These are phyloP conservation scores for Stagonosporopsis rhizophila DNA, from an alignment of 2,329 filamentous ascomycete genomes.

Conservation along the genomic window DNA sequence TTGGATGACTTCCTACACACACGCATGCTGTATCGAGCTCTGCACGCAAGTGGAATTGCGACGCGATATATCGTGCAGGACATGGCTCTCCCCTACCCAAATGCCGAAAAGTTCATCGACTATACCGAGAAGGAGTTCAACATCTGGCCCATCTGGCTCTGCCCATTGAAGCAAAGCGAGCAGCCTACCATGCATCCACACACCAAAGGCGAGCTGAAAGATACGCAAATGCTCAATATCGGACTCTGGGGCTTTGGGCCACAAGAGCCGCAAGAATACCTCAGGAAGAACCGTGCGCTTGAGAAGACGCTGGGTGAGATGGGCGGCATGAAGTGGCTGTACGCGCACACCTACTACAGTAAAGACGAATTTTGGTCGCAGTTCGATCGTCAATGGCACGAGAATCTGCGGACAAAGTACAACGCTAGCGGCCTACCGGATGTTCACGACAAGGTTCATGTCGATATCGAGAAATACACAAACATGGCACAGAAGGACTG, in stretches of 20 bases:
- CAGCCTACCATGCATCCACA: constrained; percentile 47
- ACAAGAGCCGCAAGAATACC: constrained; percentile 51
- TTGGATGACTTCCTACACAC: constrained; percentile 70
- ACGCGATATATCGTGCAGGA: constrained; percentile 71
- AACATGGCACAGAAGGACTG: constrained; percentile 34
- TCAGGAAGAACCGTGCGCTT: constrained; percentile 65
- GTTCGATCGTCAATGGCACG: constrained; percentile 68
- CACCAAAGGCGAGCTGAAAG: constrained; percentile 36
- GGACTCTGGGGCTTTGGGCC: constrained; percentile 79
- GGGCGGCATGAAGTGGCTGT: constrained; percentile 73
- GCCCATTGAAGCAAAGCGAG: constrained; percentile 50
- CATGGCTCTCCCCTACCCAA: constrained; percentile 57
- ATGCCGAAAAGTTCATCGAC: constrained; percentile 53
- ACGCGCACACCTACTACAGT: constrained; percentile 72
- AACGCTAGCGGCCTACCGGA: constrained; percentile 65
- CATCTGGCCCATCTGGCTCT: constrained; percentile 59
- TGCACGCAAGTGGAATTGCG: constrained; percentile 67
- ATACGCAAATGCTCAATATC: constrained; percentile 59
- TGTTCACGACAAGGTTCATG: constrained; percentile 73
- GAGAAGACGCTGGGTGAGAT: constrained; percentile 66
- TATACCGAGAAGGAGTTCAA: constrained; percentile 50
- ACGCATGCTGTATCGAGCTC: constrained; percentile 69
- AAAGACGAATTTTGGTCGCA: constrained; percentile 72
- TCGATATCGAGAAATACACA: constrained; percentile 44
- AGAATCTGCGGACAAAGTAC: constrained; percentile 65